These are phyloP conservation scores for Arthrobotrys iridis DNA, from an alignment of 2,329 filamentous ascomycete genomes.

Conservation along the genomic window DNA sequence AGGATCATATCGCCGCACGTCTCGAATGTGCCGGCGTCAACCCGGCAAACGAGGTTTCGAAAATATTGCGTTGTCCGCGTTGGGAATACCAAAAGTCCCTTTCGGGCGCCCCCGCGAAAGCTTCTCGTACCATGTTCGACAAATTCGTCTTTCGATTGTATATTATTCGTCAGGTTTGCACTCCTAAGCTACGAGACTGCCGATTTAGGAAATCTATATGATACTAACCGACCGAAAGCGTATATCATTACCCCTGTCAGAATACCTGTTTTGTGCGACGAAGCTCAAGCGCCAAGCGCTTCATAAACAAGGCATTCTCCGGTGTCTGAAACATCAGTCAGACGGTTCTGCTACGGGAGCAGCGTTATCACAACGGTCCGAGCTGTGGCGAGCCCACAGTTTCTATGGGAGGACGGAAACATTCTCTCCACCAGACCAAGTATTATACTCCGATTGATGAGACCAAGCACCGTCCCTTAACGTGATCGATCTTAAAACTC, in stretches of 20 bases:
- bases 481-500: conserved; percentile 8
- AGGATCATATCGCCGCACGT: conserved; percentile 10
- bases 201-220: conserved; percentile 8
- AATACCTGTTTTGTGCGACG: conserved; percentile 29
- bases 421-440: not conserved
- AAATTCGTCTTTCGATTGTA: not conserved
- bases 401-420: not conserved
- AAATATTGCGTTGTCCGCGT: conserved; percentile 41
- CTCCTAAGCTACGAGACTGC: not conserved
- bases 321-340: conserved; percentile 40
- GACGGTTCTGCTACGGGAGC: conserved; percentile 47
- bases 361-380: conserved; percentile 13
- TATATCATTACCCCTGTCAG: not conserved
- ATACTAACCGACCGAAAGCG: conserved; percentile 36
- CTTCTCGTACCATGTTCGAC: not conserved
- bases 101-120: not conserved
- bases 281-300: conserved; percentile 21
- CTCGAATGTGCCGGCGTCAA: conserved; percentile 39
- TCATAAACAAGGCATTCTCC: not conserved
- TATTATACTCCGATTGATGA: too few species aligned
- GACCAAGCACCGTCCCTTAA: too few species aligned
- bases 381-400: not conserved
- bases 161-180: conserved; percentile 1
- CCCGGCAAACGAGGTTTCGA: conserved; percentile 42
- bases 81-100: conserved; percentile 22